Percentiles rank a stretch among this genome's conserved stretches.
These are phyloP conservation scores for Filobasidium floriforme DNA, from an alignment of 768 basidiomycete genomes.

Conservation along the genomic window DNA sequence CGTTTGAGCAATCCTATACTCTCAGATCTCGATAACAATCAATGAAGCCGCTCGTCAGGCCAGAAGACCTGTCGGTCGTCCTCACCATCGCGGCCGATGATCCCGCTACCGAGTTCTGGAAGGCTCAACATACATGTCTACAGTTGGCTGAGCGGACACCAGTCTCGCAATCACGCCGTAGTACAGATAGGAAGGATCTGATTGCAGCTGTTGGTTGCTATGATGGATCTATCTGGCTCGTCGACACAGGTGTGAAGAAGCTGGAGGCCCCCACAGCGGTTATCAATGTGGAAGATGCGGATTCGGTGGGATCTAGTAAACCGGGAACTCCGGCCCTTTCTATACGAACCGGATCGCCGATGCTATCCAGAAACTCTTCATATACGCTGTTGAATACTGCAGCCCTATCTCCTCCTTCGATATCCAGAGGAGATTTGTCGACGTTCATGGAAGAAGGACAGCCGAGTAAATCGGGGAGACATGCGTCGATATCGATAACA, in stretches of 20 bases:
- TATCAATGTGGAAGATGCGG: neutral
- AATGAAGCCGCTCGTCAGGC: neutral
- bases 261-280: neutral
- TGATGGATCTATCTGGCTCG: conserved; percentile 18
- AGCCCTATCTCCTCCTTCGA: conserved; percentile 16
- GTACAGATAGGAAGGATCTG: neutral
- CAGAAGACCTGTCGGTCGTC: conserved; percentile 3
- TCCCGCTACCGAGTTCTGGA: neutral
- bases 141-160: neutral
- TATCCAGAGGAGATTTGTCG: neutral
- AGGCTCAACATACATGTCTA: neutral
- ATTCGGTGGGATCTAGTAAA: neutral
- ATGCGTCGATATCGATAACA: neutral
- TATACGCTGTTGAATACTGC: conserved; percentile 1
- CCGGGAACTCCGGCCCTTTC: neutral
- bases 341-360: conserved; percentile 2
- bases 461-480: neutral
- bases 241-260: conserved; percentile 6
- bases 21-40: neutral
- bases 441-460: neutral
- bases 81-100: neutral
- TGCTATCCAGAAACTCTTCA: conserved; percentile 16
- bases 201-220: conserved; percentile 15
- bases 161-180: neutral
- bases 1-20: too few species aligned